A percentile compares a stretch with the other conserved stretches of the same genome.
Evolutionary conservation across 108 stramenopile species (phyloP).

Genomic region (Nannochloropsis salina): DNA sequence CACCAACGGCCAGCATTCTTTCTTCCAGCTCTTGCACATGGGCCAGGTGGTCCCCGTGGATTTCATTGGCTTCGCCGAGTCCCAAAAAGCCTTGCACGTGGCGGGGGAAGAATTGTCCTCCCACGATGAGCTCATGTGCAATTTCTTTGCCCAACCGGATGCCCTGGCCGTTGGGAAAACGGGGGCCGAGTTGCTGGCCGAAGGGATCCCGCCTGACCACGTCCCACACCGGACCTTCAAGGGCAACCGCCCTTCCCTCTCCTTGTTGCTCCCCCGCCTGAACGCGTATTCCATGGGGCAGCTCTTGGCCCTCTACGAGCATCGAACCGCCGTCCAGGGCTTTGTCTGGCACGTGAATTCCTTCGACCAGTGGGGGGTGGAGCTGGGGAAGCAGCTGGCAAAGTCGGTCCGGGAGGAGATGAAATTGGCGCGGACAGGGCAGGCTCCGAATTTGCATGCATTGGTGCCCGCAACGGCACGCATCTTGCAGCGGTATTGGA

Average conservation of each 20-base stretch:
- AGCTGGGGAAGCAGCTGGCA: conserved; percentile 95
- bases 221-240: conserved; percentile 78
- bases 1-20: conserved; percentile 99
- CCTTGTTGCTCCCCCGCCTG: conserved; percentile 80
- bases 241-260: conserved; percentile 93
- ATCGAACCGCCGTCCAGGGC: conserved; percentile 95
- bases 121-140: conserved; percentile 99
- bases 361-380: conserved; percentile 99
- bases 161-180: conserved; percentile 88
- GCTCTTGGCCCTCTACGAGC: conserved; percentile 91
- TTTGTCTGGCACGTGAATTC: conserved; percentile 97
- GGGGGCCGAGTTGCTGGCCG: conserved; percentile 64
- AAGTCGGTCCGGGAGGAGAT: conserved; percentile 52
- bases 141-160: conserved; percentile 97
- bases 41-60: conserved; percentile 41
- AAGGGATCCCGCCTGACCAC: conserved; percentile 57
- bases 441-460: neutral
- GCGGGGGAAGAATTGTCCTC: conserved; percentile 38
- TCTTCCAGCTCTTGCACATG: conserved; percentile 89
- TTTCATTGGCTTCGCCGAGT: conserved; percentile 46
- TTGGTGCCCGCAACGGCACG: neutral
- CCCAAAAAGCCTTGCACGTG: conserved; percentile 45
- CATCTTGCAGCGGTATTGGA: neutral
- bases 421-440: neutral
- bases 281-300: conserved; percentile 91